Evolutionary conservation across 1,284 basidiomycete species (phyloP), one percentile per base, ranked within the genome.

Genomic region (Anthracocystis setariae): DNA sequence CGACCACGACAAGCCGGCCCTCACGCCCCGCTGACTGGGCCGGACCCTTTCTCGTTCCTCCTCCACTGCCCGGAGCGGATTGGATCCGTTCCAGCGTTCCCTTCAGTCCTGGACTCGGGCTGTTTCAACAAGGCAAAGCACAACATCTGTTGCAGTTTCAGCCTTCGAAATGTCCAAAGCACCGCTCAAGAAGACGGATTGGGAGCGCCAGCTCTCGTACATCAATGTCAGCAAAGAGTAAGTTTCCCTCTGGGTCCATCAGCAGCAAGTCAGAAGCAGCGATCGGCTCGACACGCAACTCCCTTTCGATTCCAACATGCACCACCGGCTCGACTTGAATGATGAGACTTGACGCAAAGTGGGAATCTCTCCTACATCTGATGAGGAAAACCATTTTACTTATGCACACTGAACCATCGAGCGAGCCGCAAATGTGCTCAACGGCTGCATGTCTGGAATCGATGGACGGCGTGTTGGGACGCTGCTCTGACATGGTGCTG

Each of bases 341-440:
- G 86, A 87, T 86, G 85, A 86, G 80, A 84, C 63, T 68, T 78
- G 60, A 76, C 73, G 74, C 84, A 85, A 86, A 86, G 86, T 87
- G 86, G 86, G 86, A 87, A 87, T 87, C 86, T 87, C 86, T 87
- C 86, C 86, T 86, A 86, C 84, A 80, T 47, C 77, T 76, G 60
- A 84, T 86, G 85, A 85, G 85, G 80, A 83, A 66, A 81, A 61
- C 58, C 77, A 76, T 74, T 79, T 82, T 84, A 84, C 77, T 84
- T 75, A 73, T 82, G 84, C 83, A 77, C 65, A 85, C 86, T 88
- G 85, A 86, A 67, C 57, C 49, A 50, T 56, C 62, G 52, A 61
- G 63, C 62, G 50, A 43, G 39, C 23, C 12, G 15, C 25, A 40
- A 56, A 17, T 37, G 27, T 29, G 20, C 20, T 25, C 25, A 13